phyloP scores from a whole-genome alignment of 192 early-diverging fungal genomes.

The Podila horticola region DNA sequence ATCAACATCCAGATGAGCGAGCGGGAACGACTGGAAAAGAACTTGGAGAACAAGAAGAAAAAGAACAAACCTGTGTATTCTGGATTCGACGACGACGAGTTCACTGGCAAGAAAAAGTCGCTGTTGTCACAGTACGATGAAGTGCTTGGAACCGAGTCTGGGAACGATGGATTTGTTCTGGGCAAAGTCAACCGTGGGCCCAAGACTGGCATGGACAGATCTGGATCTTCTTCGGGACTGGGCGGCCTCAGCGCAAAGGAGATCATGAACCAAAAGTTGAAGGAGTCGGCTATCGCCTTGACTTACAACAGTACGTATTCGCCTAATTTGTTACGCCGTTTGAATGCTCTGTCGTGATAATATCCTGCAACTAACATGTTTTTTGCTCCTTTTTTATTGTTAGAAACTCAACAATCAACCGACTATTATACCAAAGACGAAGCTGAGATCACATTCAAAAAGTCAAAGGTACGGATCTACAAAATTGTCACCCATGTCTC shows the following conservation, averaged over 20 bases:
- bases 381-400: background rate
- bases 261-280: conserved; percentile 48
- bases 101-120: conserved; percentile 60
- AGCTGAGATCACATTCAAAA: conserved; percentile 78
- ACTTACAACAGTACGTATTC: conserved; percentile 59
- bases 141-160: conserved; percentile 54
- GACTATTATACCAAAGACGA: conserved; percentile 96
- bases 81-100: conserved; percentile 82
- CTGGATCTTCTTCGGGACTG: background rate
- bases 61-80: conserved; percentile 68
- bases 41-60: conserved; percentile 79
- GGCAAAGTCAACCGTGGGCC: conserved; percentile 33
- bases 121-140: conserved; percentile 86
- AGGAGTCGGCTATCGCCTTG: conserved; percentile 59
- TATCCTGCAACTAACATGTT: background rate
- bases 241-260: conserved; percentile 25
- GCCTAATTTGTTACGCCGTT: background rate
- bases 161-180: conserved; percentile 38
- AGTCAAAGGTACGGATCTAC: conserved; percentile 70
- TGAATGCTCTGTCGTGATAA: conserved; percentile 3
- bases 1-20: conserved; percentile 77
- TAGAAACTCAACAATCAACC: conserved; percentile 72
- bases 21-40: conserved; percentile 70
- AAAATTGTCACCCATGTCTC: background rate
- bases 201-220: background rate